Base-by-base conservation (phyloP, 192 early-diverging fungal species). In the Backusella tuberculispora region DNA sequence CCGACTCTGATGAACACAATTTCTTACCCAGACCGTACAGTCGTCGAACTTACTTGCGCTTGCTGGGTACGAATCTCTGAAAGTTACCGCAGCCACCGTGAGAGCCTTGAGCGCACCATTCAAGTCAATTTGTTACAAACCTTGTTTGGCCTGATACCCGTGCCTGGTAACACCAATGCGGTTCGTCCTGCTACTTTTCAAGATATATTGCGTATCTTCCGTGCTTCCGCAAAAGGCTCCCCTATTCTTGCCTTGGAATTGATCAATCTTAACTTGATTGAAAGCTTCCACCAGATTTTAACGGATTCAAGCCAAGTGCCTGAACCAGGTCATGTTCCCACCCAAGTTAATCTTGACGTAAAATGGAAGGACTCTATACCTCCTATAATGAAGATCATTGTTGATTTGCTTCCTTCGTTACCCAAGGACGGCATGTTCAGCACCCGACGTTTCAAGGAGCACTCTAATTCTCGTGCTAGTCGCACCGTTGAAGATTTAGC, bases 1-100 rank as follows among this genome's bases (percentile, higher is more conserved):
- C 92, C 91, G 12, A 92, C 86, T 13, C 74, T 98, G 1, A 91
- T 90, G 80, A 87, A 87, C 26, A 83, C 92, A 21, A 78, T 97
- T 43, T 78, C 77, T 5, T 90, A 93, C 74, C 75, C 84, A 2
- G 96, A 98, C 69, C 83, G 87, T 71, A 93, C 88, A 68, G 82
- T 95, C 1, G 91, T 91, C 5, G 90, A 96, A 63, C 80, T 92
- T 42, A 77, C 89, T 5, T 92, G 95, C 17, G 69, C 82, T 0
- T 86, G 88, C 21, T 80, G 95, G 73, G 84, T 88, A 21, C 75
- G 90, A 34, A 84, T 97, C 44, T 83, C 90, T 2, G 84, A 87
- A 17, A 93, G 92, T 72, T 87, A 85, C 66, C 85, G 86, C 42
- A 78, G 83, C 26, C 80, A 83, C 17, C 75, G 84, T 38, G 85